Conservation (phyloP, 2,329 filamentous ascomycete species). For the Aureobasidium namibiae region DNA sequence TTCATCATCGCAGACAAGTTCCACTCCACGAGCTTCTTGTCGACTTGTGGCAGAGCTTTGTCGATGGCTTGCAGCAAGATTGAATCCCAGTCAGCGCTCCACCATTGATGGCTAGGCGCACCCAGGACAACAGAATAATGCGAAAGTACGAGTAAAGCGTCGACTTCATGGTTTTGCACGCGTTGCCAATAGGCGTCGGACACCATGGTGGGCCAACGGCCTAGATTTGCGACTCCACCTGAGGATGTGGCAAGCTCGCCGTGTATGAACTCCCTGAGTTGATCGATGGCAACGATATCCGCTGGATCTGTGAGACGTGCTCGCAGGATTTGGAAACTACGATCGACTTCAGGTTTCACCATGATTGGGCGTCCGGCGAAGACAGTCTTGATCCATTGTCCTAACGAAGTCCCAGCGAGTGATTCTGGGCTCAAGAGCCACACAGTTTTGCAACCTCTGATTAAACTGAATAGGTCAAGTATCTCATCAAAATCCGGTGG, state of each 20-base stretch:
- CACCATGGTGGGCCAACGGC: constrained; percentile 20
- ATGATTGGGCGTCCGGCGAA: background rate
- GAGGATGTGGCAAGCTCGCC: background rate
- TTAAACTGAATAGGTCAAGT: constrained; percentile 20
- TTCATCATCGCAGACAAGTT: background rate
- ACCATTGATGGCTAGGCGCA: constrained; percentile 18
- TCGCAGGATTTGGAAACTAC: constrained; percentile 9
- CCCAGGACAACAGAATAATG: constrained; percentile 18
- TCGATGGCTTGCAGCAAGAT: constrained; percentile 18
- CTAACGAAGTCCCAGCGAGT: constrained; percentile 13
- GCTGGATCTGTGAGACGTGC: constrained; percentile 8
- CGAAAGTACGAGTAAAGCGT: constrained; percentile 18
- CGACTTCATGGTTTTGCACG: constrained; percentile 16
- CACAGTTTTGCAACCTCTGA: constrained; percentile 19
- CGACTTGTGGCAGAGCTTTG: background rate
- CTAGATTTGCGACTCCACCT: constrained; percentile 18
- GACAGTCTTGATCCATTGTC: background rate
- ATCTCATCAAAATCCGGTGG: constrained; percentile 20
- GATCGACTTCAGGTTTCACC: background rate
- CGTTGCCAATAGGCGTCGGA: constrained; percentile 19
- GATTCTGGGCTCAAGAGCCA: constrained; percentile 16
- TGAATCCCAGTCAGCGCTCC: constrained; percentile 19
- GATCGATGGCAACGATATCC: constrained; percentile 2
- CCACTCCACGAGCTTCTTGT: background rate
- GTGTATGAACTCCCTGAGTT: background rate